These are phyloP conservation scores for Madurella mycetomatis DNA, from an alignment of 2,329 filamentous ascomycete species.

Conservation along the genomic window DNA sequence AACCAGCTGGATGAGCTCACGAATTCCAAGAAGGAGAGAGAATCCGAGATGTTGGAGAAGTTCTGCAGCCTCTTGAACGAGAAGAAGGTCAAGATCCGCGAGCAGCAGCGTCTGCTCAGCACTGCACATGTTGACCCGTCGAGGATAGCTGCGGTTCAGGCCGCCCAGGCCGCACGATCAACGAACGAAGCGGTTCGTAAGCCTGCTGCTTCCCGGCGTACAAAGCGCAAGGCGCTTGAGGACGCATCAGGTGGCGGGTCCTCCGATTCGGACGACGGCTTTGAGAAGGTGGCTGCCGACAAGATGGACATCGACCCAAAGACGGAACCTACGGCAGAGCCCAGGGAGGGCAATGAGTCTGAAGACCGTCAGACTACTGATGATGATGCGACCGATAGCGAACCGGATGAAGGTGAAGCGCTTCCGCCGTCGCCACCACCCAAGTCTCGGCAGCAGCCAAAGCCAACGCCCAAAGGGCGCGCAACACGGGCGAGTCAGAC, in stretches of 20 bases:
- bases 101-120: conserved; percentile 61
- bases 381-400: conserved; percentile 41
- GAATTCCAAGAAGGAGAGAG: conserved; percentile 61
- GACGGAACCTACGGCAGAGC: not conserved
- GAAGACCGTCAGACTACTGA: conserved; percentile 38
- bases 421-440: conserved; percentile 12
- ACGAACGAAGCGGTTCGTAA: conserved; percentile 22
- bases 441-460: conserved; percentile 1
- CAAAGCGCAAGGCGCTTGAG: conserved; percentile 48
- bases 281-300: conserved; percentile 44
- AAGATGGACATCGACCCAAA: conserved; percentile 46
- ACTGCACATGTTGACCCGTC: conserved; percentile 15
- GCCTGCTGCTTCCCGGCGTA: conserved; percentile 35
- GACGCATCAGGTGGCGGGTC: conserved; percentile 31
- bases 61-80: conserved; percentile 68
- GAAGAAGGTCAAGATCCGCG: conserved; percentile 74
- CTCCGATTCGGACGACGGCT: conserved; percentile 42
- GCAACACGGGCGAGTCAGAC: conserved; percentile 1
- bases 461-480: not conserved
- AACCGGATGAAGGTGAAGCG: conserved; percentile 36
- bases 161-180: conserved; percentile 7
- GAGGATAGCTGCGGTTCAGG: conserved; percentile 7
- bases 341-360: conserved; percentile 28
- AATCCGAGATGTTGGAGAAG: conserved; percentile 62
- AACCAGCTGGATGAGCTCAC: conserved; percentile 63